Evolutionary conservation across 345 rosid genomes (phyloP).

Genomic region (Eucalyptus regnans): DNA sequence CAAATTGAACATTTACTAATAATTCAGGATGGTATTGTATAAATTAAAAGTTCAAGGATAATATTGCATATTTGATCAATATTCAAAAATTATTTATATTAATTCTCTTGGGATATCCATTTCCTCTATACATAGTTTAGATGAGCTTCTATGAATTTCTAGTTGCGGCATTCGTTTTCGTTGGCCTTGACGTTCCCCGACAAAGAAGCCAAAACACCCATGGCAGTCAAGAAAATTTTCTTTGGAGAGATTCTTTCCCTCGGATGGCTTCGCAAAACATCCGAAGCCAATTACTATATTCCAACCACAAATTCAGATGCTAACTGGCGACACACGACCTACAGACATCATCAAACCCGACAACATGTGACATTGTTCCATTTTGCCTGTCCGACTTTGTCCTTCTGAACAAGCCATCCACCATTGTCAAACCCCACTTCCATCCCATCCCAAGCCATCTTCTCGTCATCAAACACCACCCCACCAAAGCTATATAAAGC

Average conservation of each 20-base stretch:
- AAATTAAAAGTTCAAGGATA: background rate
- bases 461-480: background rate
- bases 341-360: background rate
- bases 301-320: background rate
- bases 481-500: background rate
- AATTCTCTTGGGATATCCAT: background rate
- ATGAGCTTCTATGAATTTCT: background rate
- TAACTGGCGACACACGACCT: background rate
- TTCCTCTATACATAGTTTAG: background rate
- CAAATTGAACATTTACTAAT: background rate
- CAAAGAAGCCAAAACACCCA: background rate
- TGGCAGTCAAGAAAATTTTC: background rate
- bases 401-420: background rate
- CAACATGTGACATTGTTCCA: background rate
- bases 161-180: background rate
- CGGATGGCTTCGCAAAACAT: background rate
- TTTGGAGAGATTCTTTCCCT: background rate
- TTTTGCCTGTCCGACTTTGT: background rate
- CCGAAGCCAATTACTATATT: background rate
- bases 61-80: background rate
- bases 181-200: background rate
- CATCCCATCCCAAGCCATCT: background rate
- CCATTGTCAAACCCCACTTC: background rate
- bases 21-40: rapidly evolving
- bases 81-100: background rate